Evolutionary conservation across 345 rosid species (phyloP).

Genomic region (Mercurialis annua): DNA sequence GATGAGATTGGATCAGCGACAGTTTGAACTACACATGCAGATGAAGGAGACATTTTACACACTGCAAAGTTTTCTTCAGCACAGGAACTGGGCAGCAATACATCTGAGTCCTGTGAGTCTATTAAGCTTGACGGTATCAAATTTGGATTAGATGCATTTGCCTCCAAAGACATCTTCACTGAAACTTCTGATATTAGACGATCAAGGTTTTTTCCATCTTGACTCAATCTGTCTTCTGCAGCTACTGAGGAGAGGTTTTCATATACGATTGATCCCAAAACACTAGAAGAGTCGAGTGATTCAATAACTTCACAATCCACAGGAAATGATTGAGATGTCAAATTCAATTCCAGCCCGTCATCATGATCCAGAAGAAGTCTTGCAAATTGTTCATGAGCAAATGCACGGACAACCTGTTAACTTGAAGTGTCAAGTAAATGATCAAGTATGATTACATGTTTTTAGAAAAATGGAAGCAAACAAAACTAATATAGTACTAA

Average conservation of each 20-base stretch:
- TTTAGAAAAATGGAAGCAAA: not conserved
- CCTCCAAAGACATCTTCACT: constrained; percentile 39
- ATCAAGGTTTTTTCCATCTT: constrained; percentile 24
- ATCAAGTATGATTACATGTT: not conserved
- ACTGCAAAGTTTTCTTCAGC: constrained; percentile 38
- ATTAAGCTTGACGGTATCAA: constrained; percentile 21
- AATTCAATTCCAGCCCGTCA: constrained; percentile 57
- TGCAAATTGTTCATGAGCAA: constrained; percentile 94
- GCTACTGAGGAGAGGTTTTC: constrained; percentile 31
- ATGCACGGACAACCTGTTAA: constrained; percentile 83
- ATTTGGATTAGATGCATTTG: constrained; percentile 29
- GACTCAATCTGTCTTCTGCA: constrained; percentile 31
- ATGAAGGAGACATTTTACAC: constrained; percentile 32
- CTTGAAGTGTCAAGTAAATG: constrained; percentile 16
- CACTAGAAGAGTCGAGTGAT: constrained; percentile 39
- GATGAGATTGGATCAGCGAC: constrained; percentile 63
- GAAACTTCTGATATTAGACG: constrained; percentile 34
- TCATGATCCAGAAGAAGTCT: constrained; percentile 75
- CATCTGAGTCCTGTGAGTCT: constrained; percentile 29
- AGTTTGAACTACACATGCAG: constrained; percentile 46
- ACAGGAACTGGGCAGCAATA: constrained; percentile 19
- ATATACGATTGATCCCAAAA: constrained; percentile 35
- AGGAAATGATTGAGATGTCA: constrained; percentile 52
- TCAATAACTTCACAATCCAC: constrained; percentile 54
- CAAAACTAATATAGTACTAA: not conserved